Evolutionary conservation across 768 basidiomycete genomes (phyloP).

Genomic region (Russula brevipes): DNA sequence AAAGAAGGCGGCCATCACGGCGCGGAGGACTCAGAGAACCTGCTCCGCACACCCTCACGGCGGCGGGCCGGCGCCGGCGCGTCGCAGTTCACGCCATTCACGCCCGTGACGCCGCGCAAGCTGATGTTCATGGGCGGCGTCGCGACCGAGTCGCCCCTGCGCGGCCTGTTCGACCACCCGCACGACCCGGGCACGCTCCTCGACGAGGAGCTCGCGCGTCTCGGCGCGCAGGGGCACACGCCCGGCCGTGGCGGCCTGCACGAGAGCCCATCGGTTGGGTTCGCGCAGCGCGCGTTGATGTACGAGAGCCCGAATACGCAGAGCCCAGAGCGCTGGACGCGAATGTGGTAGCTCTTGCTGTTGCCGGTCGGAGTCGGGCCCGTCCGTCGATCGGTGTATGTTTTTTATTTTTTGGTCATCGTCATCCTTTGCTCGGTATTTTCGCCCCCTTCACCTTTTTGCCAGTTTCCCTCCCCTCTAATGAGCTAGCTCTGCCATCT

Average conservation of each 20-base stretch:
- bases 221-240: slow-evolving; percentile 26
- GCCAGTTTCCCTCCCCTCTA: background rate
- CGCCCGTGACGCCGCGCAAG: slow-evolving; percentile 44
- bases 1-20: slow-evolving; percentile 24
- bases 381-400: background rate
- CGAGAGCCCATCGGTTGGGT: slow-evolving; percentile 60
- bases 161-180: slow-evolving; percentile 63
- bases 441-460: background rate
- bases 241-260: slow-evolving; percentile 29
- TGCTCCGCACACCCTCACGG: slow-evolving; percentile 44
- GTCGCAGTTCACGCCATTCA: slow-evolving; percentile 24
- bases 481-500: background rate
- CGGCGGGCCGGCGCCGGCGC: slow-evolving; percentile 32
- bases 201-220: slow-evolving; percentile 64
- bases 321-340: slow-evolving; percentile 50
- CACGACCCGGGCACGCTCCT: slow-evolving; percentile 63
- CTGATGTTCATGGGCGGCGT: slow-evolving; percentile 34
- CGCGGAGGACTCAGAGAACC: slow-evolving; percentile 25
- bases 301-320: slow-evolving; percentile 69
- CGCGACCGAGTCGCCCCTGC: slow-evolving; percentile 40
- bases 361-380: too few species aligned
- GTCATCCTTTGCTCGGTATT: too few species aligned
- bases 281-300: slow-evolving; percentile 52
- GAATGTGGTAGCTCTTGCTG: slow-evolving; percentile 26
- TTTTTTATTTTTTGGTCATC: background rate